Evolutionary conservation across 176 grass and related monocot species (phyloP), one percentile per base, ranked within the genome.

Genomic region (Urochloa ruziziensis): DNA sequence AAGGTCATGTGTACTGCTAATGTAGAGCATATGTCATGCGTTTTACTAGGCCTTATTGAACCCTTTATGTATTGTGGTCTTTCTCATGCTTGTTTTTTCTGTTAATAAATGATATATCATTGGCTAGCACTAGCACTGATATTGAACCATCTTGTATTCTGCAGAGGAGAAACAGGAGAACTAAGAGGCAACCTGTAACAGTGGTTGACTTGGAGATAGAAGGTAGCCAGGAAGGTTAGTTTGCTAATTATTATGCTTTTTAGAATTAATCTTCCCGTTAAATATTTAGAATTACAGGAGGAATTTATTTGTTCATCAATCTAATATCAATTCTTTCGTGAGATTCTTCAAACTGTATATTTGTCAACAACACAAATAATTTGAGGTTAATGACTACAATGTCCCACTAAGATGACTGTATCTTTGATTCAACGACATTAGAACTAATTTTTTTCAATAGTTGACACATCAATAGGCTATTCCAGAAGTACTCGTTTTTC

Each of bases 111-210:
- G 21, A 58, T 82, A 24, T 16, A 39, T 35, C 73, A 53, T 69
- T 68, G 28, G 24, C 49, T 74, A 43, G 57, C 75, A 37, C 36
- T 37, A 6, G 36, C 36, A 75, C 73, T 63, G 39, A 40, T 52
- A 54, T 53, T 28, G 16, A 42, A 40, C 2, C 30, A 65, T 67
- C 70, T 68, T 52, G 71, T 54, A 82, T 66, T 77, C 14, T 85
- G 39, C 82, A 91, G 90, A 91, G 85, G 65, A 85, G 82, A 72
- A 88, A 82, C 67, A 40, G 15, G 32, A 85, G 77, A 78, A 32
- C 59, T 30, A 72, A 66, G 57, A 73, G 48, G 58, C 56, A 53
- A 42, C 78, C 57, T 73, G 65, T 67, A 67, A 27, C 64, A 29
- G 58, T 88, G 54, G 67, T 91, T 61, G 86, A 91, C 57, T 44